Base-by-base conservation (phyloP, 495 filamentous ascomycete genomes). In the Aspergillus sclerotioniger region DNA sequence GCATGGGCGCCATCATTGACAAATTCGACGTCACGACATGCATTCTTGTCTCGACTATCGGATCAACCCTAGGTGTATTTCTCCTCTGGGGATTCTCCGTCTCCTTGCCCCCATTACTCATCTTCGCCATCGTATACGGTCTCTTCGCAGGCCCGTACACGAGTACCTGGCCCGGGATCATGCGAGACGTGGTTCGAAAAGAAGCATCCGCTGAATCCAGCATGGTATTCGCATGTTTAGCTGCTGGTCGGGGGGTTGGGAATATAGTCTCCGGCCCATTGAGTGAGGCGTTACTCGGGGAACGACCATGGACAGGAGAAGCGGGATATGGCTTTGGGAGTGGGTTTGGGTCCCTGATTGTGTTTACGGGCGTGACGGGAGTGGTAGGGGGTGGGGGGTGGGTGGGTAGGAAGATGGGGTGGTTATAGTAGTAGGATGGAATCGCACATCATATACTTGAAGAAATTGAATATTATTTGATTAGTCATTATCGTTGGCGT, bases 121-220 rank as follows among this genome's bases (percentile, higher is more conserved):
- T 81, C 17, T 89, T 88, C 55, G 73, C 72, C 16, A 54, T 89
- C 12, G 47, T 82, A 6, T 88, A 85, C 58, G 87, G 87, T 4
- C 62, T 86, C n/a, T 86, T 84, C 60, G 85, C 82, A 0, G 84
- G 84, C 0, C 70, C 72, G 0, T 84, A 77, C 57, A 71, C 73
- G 1, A 71, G 72, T 1, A 80, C 78, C 2, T 87, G 84, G 80
- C 71, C 80, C 0, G 86, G 78, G 8, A 74, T 83, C 32, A 79
- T 82, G 54, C 72, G 69, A 13, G 73, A 79, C 37, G 63, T 86
- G 8, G 64, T 71, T 33, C 51, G 57, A 45, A 63, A 64, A 21
- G 57, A 69, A 33, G 44, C 54, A 17, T 62, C 62, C 9, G 67
- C 74, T 1, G 78, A 82, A 20, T 64, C 74, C 0, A 72, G 74